Evolutionary conservation across 179 eudicot species (phyloP), one percentile per base, ranked within the genome.

Genomic region (Amaranthus tricolor): DNA sequence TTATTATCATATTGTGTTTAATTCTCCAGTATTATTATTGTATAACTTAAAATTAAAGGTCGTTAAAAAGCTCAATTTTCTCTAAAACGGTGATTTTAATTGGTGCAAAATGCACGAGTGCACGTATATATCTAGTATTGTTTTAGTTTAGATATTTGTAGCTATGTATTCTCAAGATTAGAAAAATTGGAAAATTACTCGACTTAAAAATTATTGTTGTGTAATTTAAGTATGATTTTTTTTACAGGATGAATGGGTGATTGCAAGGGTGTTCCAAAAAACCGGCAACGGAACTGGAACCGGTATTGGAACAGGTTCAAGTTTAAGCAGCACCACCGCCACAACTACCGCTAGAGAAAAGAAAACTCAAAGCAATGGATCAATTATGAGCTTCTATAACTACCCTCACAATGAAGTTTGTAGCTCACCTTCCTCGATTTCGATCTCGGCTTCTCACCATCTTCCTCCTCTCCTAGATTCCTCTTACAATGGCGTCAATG

Each of bases 191-290:
- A 31, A 31, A 31, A 24, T 24, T 0, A 31, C 40, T 3, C 3
- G 40, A 2, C 3, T 31, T 31, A 31, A 31, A 31, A 31, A 31
- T 31, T 1, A 31, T 31, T 31, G 40, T 31, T 31, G 40, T 1
- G 40, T 62, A 62, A 50, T 7, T 45, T 12, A 19, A 52, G 6
- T 14, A 5, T 2, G 7, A 51, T 24, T 31, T 11, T 12, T 9
- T 62, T 49, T 53, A 7, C 55, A 94, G 98, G 98, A 89, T 53
- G 98, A 94, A 73, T 92, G 97, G 96, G 98, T 94, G 68, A 92
- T 94, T 6, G 92, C 96, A 3, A 82, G 98, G 76, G 98, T 94
- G 60, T 92, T 94, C 65, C 93, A 89, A 43, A 94, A 94, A 84
- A 81, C 71, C 10, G 83, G 83, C 66, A 9, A 82, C 20, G 90